Evolutionary conservation across 2,329 filamentous ascomycete genomes (phyloP).

Genomic region (Stachybotrys chartarum): DNA sequence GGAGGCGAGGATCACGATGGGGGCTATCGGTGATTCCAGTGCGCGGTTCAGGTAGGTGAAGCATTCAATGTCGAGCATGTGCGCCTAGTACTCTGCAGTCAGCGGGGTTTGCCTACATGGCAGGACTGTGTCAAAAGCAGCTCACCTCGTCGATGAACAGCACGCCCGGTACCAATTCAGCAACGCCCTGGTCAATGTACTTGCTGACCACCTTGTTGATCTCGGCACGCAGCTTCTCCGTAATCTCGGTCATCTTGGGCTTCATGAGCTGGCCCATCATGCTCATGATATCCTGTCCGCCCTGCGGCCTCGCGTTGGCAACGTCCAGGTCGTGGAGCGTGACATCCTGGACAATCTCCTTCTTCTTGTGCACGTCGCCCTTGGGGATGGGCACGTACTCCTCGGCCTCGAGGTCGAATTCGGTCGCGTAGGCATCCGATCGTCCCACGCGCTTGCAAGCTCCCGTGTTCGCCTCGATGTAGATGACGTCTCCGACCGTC

Average conservation of each 20-base stretch:
- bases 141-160: constrained; percentile 95
- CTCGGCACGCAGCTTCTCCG: constrained; percentile 88
- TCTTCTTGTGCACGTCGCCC: constrained; percentile 99
- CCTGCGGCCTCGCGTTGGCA: constrained; percentile 89
- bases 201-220: constrained; percentile 99
- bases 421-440: constrained; percentile 94
- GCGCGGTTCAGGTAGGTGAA: constrained; percentile 98
- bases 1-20: constrained; percentile 94
- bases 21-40: constrained; percentile 89
- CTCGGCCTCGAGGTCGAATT: constrained; percentile 97
- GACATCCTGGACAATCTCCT: constrained; percentile 98
- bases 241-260: constrained; percentile 99
- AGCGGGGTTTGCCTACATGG: constrained; percentile 10
- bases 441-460: constrained; percentile 95
- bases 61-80: constrained; percentile 99
- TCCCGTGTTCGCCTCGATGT: constrained; percentile 98
- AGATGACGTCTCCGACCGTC: constrained; percentile 92
- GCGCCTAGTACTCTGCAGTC: constrained; percentile 53
- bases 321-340: constrained; percentile 95
- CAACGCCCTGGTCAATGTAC: constrained; percentile 97
- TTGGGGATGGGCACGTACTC: constrained; percentile 99
- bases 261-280: constrained; percentile 99
- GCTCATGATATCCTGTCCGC: constrained; percentile 98
- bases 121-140: constrained; percentile 1
- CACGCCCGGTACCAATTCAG: constrained; percentile 95